Conservation (phyloP, 106 monocot species). For the Platanthera guangdongensis region DNA sequence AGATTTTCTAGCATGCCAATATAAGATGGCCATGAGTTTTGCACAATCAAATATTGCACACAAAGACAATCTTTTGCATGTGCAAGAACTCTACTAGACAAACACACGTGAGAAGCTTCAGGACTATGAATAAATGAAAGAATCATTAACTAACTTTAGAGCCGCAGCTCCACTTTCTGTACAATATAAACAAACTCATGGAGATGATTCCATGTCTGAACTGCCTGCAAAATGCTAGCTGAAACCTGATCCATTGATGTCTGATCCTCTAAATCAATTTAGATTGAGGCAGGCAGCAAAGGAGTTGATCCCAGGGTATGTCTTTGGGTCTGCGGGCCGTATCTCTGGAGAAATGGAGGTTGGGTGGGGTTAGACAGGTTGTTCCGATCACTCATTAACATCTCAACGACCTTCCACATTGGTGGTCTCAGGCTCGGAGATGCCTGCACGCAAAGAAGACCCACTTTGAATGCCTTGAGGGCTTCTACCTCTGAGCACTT, state of each 20-base stretch:
- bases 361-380: neutral
- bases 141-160: neutral
- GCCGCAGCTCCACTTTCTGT: neutral
- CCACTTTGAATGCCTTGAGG: slow-evolving; percentile 1
- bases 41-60: no score
- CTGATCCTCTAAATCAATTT: neutral
- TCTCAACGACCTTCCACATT: slow-evolving; percentile 9
- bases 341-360: slow-evolving; percentile 1
- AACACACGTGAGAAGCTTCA: neutral
- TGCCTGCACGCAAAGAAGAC: slow-evolving; percentile 3
- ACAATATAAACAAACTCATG: neutral
- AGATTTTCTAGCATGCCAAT: no score
- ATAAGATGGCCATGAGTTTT: no score
- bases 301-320: neutral
- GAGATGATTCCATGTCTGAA: neutral
- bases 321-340: neutral
- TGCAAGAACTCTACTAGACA: neutral
- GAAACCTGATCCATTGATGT: neutral
- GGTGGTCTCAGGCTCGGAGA: slow-evolving; percentile 1
- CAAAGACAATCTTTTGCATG: neutral
- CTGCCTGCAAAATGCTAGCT: neutral
- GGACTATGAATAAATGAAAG: neutral
- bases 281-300: neutral
- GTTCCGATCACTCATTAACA: neutral
- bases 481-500: neutral